Base-by-base conservation (phyloP, 352 stramenopile species). In the Phytophthora aleatoria region DNA sequence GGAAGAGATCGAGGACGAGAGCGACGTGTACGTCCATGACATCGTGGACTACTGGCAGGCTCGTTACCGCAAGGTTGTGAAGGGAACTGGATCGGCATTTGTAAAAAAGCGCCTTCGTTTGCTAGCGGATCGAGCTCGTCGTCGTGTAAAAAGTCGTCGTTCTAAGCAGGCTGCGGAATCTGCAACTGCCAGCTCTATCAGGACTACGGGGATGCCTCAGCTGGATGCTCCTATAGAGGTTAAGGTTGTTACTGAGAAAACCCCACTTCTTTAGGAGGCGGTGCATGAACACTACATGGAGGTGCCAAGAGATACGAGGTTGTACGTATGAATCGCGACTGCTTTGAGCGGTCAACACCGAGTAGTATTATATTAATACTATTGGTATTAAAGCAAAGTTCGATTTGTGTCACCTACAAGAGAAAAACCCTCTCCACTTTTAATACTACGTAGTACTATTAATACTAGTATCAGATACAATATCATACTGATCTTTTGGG, bases 1-100 rank as follows among this genome's bases (percentile, higher is more conserved):
- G 60, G 89, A 97, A 63, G 83, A 96, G 54, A 98, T 98, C 60
- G 83, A 92, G 56, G 94, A 98, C 67, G 94, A 98, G 67, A 89
- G 70, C 42, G 94, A 95, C 57, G 68, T 89, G 38, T 91, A 87
- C 48, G 78, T 88, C 2, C 76, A 86, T 42, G 78, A 77, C 35
- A 84, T 90, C 27, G 77, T 90, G 27, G 57, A 89, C 57, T 87
- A 89, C 63, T 87, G 81, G 79, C 57, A 77, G 42, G 50, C 63
- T 27, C 73, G 71, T 41, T 71, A 67, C 5, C 67, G 55, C 16
- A 70, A 59, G 24, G 56, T 58, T 8, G 53, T 71, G 1, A 72
- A 82, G 27, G 72, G 73, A 7, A 65, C 68, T 13, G 68, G 71
- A 44, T 66, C 71, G 35, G 50, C 68, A 5, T 76, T 81, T 43